Evolutionary conservation across 306 rosid species (phyloP).

Genomic region (Vigna hirtella): DNA sequence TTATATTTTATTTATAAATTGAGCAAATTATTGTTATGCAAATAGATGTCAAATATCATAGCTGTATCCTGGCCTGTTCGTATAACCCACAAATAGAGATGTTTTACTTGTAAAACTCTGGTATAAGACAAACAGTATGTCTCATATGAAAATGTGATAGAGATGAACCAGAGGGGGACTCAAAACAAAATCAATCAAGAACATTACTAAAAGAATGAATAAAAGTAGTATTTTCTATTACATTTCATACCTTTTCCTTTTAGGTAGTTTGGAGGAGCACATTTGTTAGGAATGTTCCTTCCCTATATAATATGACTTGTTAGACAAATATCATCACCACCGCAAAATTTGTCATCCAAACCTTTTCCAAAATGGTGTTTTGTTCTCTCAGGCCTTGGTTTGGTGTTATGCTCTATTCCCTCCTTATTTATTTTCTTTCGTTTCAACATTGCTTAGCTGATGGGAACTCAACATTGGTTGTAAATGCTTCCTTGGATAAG

Average conservation of each 20-base stretch:
- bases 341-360: neutral
- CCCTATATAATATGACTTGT: slow-evolving; percentile 10
- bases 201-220: neutral
- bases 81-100: too few species aligned
- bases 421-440: neutral
- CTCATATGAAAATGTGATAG: neutral
- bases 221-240: neutral
- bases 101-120: neutral
- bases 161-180: neutral
- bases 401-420: neutral
- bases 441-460: neutral
- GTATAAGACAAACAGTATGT: neutral
- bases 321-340: neutral
- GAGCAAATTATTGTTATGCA: too few species aligned
- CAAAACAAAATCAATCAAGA: neutral
- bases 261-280: neutral
- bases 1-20: too few species aligned
- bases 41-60: too few species aligned
- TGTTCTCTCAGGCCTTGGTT: neutral
- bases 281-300: neutral
- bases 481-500: neutral
- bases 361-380: neutral
- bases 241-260: neutral
- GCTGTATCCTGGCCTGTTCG: too few species aligned
- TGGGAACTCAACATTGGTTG: neutral